Base-by-base conservation (phyloP, 768 basidiomycete species). In the Lentinula guzmanii region DNA sequence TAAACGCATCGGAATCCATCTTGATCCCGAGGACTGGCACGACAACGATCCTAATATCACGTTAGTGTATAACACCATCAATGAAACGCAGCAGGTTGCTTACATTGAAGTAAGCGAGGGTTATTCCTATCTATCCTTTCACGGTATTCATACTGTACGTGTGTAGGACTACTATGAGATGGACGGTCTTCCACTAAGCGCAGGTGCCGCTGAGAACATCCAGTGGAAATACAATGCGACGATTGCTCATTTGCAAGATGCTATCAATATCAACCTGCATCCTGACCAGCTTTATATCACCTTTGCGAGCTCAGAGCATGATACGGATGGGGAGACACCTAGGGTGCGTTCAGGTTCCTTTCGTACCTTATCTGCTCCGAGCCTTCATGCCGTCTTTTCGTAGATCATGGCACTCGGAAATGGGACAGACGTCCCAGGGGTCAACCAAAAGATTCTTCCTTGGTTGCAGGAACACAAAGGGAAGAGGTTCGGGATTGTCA, bases 31-130 rank as follows among this genome's bases (percentile, higher is more conserved):
- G 6, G 73, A 75, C 5, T 83, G 82, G 82, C 76, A 76, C 3
- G 82, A 82, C 68, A 83, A 84, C 63, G 74, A 70, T 21, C 75
- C 79, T 24, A 65, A 67, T 41, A 80, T 82, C 62, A 73, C 77
- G 61, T 69, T 81, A 9, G 68, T 75, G 1, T 81, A 82, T 63
- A 81, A 82, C 57, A 65, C 65, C 15, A 69, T 66, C 4, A 64
- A 68, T 54, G 58, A 33, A 10, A 15, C 13, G 9, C 65, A 73
- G 21, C 75, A 77, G 61, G 69, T 72, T 6, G 80, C 80, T 1
- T 81, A 70, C 62, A 81, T 82, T 53, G 79, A 82, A 68, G 77
- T 75, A 15, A 41, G 39, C 34, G 18, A 31, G 8, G 16, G 1
- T 13, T 18, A n/a, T 18, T 53, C 24, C 18, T 53, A 1, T 21